These are phyloP conservation scores for Aspergillus bombycis DNA, from an alignment of 2,329 filamentous ascomycete genomes.

Conservation along the genomic window DNA sequence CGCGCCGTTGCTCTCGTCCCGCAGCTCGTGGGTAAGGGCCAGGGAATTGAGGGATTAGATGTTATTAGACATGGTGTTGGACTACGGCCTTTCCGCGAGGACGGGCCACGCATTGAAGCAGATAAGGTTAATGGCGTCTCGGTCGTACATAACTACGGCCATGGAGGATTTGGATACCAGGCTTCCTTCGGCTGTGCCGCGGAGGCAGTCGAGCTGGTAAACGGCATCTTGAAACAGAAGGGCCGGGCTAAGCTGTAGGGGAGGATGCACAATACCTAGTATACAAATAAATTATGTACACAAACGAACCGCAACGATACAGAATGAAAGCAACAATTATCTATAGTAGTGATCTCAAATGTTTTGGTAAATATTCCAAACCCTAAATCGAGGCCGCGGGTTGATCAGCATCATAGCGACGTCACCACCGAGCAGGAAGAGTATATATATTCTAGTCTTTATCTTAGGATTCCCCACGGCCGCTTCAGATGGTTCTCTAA, in stretches of 20 bases:
- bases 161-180: constrained; percentile 65
- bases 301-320: neutral
- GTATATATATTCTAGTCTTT: neutral
- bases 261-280: neutral
- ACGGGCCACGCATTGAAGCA: constrained; percentile 75
- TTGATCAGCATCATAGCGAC: constrained; percentile 7
- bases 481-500: neutral
- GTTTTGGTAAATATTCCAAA: neutral
- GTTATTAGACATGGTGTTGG: constrained; percentile 83
- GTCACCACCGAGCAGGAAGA: neutral
- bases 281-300: neutral
- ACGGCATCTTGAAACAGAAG: constrained; percentile 48
- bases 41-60: constrained; percentile 71
- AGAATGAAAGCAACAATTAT: neutral
- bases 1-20: constrained; percentile 51
- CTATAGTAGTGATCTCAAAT: neutral
- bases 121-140: constrained; percentile 66
- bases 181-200: constrained; percentile 71
- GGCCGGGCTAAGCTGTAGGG: constrained; percentile 36
- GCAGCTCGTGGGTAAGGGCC: constrained; percentile 54
- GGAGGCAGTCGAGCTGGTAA: constrained; percentile 67
- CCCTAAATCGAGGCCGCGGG: neutral
- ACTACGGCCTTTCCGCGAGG: constrained; percentile 72
- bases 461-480: neutral
- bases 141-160: constrained; percentile 50